Conservation (phyloP, 2,329 filamentous ascomycete species). For the Colletotrichum paranaense region DNA sequence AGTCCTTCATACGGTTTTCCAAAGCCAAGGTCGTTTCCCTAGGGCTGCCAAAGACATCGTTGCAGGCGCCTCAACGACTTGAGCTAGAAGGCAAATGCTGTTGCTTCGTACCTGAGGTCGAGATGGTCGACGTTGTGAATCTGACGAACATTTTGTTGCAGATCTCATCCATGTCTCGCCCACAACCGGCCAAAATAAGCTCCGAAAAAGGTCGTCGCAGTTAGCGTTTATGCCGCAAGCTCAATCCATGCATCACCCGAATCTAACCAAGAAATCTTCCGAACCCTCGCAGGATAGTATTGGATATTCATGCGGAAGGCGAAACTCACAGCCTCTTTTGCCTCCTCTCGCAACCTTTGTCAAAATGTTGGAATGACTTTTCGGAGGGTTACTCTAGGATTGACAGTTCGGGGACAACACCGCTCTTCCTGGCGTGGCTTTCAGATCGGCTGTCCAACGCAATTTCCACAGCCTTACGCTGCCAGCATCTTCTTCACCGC, state of each 20-base stretch:
- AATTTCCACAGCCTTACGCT: slow-evolving; percentile 13
- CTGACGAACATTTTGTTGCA: slow-evolving; percentile 23
- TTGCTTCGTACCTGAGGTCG: not conserved
- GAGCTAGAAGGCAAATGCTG: not conserved
- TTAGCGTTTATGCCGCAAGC: slow-evolving; percentile 17
- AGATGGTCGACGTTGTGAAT: not conserved
- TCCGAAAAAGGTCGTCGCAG: slow-evolving; percentile 16
- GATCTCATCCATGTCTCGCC: slow-evolving; percentile 23
- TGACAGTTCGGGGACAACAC: not conserved
- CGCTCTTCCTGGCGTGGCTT: not conserved
- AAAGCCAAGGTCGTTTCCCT: not conserved
- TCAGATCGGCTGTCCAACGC: not conserved
- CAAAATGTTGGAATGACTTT: not conserved
- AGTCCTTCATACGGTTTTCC: slow-evolving; percentile 25
- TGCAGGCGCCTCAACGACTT: not conserved
- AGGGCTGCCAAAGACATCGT: not conserved
- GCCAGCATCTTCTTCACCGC: slow-evolving; percentile 3
- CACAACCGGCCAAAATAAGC: slow-evolving; percentile 9
- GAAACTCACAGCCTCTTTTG: slow-evolving; percentile 18
- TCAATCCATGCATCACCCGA: slow-evolving; percentile 28
- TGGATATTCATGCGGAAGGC: slow-evolving; percentile 25
- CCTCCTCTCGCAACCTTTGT: not conserved
- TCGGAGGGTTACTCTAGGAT: not conserved
- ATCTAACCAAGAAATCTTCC: slow-evolving; percentile 9
- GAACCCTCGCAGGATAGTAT: slow-evolving; percentile 4